Conservation (phyloP, 192 early-diverging fungal genomes). For the Ambispora gerdemannii region DNA sequence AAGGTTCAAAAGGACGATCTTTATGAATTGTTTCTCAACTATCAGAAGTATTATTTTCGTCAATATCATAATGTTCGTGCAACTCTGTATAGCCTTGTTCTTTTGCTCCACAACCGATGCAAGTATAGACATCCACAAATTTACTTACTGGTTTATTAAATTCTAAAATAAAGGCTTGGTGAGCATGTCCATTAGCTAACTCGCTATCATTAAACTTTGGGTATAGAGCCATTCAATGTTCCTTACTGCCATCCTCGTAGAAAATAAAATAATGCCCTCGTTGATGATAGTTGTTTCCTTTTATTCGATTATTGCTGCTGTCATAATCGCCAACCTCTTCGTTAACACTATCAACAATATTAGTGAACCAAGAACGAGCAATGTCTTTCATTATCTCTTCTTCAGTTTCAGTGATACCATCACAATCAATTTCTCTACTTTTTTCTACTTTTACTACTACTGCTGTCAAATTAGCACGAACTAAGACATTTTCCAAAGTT, state of each 20-base stretch:
- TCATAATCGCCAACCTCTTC: neutral
- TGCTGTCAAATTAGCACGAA: too few relatives aligned
- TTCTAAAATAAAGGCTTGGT: neutral
- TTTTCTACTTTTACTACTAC: too few relatives aligned
- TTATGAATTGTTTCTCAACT: neutral
- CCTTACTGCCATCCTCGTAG: constrained; percentile 2
- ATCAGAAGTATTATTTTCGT: neutral
- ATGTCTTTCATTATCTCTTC: too few relatives aligned
- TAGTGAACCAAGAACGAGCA: too few relatives aligned
- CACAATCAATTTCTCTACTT: too few relatives aligned
- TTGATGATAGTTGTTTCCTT: constrained; percentile 1
- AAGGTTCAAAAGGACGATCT: neutral
- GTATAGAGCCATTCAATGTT: constrained; percentile 5
- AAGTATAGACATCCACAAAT: constrained; percentile 5
- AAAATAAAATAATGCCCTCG: neutral
- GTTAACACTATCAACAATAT: too few relatives aligned
- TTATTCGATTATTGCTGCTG: neutral
- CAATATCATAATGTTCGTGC: neutral
- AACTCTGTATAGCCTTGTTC: neutral
- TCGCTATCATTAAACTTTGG: constrained; percentile 3
- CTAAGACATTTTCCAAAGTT: too few relatives aligned
- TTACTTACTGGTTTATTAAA: constrained; percentile 2
- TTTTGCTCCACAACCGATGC: constrained; percentile 3
- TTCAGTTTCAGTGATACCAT: too few relatives aligned
- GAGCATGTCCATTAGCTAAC: constrained; percentile 2